phyloP scores from a whole-genome alignment of 2,329 filamentous ascomycete genomes.

The Nemania sp. region DNA sequence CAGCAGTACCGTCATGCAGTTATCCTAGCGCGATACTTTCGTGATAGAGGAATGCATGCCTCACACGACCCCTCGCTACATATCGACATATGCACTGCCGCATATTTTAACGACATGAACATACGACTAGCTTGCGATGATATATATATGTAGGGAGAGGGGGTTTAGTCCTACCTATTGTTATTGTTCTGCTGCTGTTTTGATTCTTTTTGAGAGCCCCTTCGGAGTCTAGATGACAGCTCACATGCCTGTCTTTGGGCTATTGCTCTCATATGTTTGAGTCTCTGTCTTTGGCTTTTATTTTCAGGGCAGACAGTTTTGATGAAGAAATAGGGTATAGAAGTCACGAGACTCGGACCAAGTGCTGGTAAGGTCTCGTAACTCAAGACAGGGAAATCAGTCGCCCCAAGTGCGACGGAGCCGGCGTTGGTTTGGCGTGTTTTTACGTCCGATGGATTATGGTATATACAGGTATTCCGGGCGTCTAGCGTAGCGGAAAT shows the following conservation, averaged over 20 bases:
- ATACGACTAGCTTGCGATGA: neutral
- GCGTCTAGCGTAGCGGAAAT: slow-evolving; percentile 8
- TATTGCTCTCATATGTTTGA: slow-evolving; percentile 10
- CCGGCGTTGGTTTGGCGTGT: slow-evolving; percentile 32
- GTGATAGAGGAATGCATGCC: too few species aligned
- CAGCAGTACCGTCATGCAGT: too few species aligned
- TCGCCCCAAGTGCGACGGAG: slow-evolving; percentile 34
- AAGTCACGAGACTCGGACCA: slow-evolving; percentile 42
- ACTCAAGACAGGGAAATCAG: slow-evolving; percentile 34
- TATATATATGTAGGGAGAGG: neutral
- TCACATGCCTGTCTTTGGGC: too few species aligned
- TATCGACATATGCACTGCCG: too few species aligned
- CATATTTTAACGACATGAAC: neutral
- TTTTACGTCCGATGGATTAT: slow-evolving; percentile 24
- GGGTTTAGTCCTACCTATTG: too few species aligned
- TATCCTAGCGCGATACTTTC: too few species aligned
- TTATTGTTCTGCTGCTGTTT: too few species aligned
- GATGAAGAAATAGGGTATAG: slow-evolving; percentile 33
- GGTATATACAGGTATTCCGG: slow-evolving; percentile 31
- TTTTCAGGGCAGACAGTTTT: slow-evolving; percentile 7
- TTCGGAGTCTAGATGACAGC: too few species aligned
- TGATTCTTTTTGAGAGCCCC: neutral
- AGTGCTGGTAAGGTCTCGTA: slow-evolving; percentile 43
- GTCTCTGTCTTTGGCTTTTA: slow-evolving; percentile 5
- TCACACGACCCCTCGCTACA: too few species aligned